Evolutionary conservation across 1,139 yeast genomes (phyloP), one percentile per base, ranked within the genome.

Genomic region (Blastobotrys apis): DNA sequence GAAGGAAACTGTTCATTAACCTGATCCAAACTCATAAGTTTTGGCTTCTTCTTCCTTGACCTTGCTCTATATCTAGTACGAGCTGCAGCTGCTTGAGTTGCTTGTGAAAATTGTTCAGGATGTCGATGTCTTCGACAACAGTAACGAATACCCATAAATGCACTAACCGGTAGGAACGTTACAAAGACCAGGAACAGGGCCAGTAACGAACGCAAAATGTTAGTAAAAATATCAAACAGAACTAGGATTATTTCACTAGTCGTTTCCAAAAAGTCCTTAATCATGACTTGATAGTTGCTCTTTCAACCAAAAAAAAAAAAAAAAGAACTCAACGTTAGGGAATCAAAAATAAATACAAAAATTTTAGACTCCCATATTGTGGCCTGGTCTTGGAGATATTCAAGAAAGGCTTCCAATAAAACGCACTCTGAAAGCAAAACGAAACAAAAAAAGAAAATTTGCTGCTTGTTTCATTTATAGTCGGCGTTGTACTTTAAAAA

Each of bases 1-100:
- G 68, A 60, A 0, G 94, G 94, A 60, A 84, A 84, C 42, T 81
- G 65, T 38, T 71, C 72, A 44, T 83, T 81, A 20, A 84, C 84
- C 57, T 83, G 84, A n/a, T 69, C 75, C 43, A 72, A 73, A 0
- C 85, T 69, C 50, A 81, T 69, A 27, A 65, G 52, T 43, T 59
- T 53, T 33, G 64, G 63, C 44, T 58, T 60, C 47, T 59, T 58
- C 41, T 58, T 55, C 17, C 53, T 41, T 45, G 45, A 47, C 16
- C 43, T 21, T 43, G 43, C 37, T 50, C 51, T 21, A 44, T 41
- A 40, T 47, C 38, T 31, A 47, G 49, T 51, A 51, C 36, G 25
- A n/a, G 27, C 33, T 3, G 33, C 37, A 10, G 43, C 35, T 12
- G 44, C 43, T 25, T 41, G 44, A 9, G 43, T 36, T 12, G 45